A percentile compares a stretch with the other conserved stretches of the same genome.
Conservation (phyloP, 164 flowering plant species). For the Amborella trichopoda region DNA sequence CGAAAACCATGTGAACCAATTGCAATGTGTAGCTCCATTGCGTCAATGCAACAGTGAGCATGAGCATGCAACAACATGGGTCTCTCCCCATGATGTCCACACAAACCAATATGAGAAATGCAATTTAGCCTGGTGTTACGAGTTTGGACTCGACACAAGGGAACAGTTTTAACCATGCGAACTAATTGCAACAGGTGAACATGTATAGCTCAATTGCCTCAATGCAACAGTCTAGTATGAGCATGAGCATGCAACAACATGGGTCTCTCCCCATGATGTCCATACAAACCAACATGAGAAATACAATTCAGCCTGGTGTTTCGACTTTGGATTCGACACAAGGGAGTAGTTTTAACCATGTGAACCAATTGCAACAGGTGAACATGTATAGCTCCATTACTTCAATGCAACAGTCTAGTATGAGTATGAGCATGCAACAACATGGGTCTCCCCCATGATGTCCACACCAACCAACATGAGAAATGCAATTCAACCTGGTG, state of each 20-base stretch:
- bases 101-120: constrained; percentile 40
- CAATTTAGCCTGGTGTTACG: constrained; percentile 40
- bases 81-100: constrained; percentile 31
- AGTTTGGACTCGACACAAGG: constrained; percentile 67
- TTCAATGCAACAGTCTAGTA: constrained; percentile 34
- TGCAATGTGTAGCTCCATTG: constrained; percentile 43
- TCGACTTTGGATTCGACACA: constrained; percentile 67
- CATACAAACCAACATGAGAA: constrained; percentile 42
- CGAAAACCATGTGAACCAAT: constrained; percentile 61
- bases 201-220: constrained; percentile 30
- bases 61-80: constrained; percentile 34
- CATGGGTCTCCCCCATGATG: constrained; percentile 36
- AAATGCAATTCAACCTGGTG: constrained; percentile 37
- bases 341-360: constrained; percentile 35
- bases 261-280: constrained; percentile 32
- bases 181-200: constrained; percentile 50
- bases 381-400: constrained; percentile 31
- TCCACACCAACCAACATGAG: constrained; percentile 38
- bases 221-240: constrained; percentile 30
- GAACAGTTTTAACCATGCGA: constrained; percentile 31
- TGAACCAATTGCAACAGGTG: constrained; percentile 53
- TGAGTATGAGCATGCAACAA: constrained; percentile 23
- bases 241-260: constrained; percentile 29
- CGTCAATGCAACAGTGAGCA: constrained; percentile 35
- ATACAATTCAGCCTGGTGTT: constrained; percentile 37